A percentile compares a stretch with the other conserved stretches of the same genome.
Evolutionary conservation across 345 rosid species (phyloP).

Genomic region (Jatropha curcas): DNA sequence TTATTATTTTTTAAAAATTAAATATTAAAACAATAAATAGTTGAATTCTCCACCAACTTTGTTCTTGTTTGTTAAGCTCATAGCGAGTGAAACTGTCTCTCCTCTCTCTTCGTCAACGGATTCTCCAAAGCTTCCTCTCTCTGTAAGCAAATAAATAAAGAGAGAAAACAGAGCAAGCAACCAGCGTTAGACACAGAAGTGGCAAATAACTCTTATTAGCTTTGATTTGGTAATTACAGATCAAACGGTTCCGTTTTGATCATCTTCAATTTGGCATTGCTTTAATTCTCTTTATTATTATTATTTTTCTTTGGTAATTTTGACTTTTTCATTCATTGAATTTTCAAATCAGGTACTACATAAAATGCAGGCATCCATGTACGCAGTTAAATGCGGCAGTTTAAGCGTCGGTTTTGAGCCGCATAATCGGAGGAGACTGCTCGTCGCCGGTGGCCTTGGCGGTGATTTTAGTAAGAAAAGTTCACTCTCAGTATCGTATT

Average conservation of each 20-base stretch:
- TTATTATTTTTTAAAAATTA: too few species aligned
- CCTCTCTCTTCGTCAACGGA: conserved; percentile 44
- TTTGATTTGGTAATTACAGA: conserved; percentile 4
- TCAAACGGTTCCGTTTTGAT: conserved; percentile 6
- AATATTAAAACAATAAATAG: conserved; percentile 4
- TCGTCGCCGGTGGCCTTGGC: conserved; percentile 7
- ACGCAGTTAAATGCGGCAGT: conserved; percentile 40
- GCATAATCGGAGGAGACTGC: conserved; percentile 30
- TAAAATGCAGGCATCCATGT: conserved; percentile 60
- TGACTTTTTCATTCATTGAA: conserved; percentile 17
- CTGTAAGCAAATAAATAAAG: background rate
- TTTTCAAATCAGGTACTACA: conserved; percentile 22
- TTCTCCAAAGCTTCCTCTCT: conserved; percentile 33
- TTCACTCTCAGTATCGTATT: background rate
- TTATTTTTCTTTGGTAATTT: background rate
- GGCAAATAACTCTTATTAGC: background rate
- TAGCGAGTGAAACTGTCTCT: conserved; percentile 12
- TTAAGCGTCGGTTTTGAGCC: conserved; percentile 33
- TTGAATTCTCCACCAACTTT: conserved; percentile 33
- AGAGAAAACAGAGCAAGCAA: background rate
- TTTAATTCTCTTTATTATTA: background rate
- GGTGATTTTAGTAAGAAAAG: conserved; percentile 25
- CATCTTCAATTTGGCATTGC: background rate
- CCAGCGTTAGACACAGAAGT: background rate
- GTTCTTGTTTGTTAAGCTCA: conserved; percentile 20